Evolutionary conservation across 306 rosid genomes (phyloP).

Genomic region (Dalbergia cochinchinensis): DNA sequence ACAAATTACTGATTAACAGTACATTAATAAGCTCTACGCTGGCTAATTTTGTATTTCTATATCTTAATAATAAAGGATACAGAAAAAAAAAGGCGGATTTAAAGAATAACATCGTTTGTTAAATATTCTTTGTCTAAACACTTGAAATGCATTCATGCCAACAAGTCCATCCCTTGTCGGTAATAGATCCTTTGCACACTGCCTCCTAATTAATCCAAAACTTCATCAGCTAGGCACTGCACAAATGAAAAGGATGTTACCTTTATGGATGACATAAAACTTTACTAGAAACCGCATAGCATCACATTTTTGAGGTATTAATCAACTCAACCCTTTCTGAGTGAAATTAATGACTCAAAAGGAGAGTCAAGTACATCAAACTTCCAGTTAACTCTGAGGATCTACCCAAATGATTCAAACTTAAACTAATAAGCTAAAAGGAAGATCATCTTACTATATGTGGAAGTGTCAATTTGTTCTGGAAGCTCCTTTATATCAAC

Average conservation of each 20-base stretch:
- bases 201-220: constrained; percentile 29
- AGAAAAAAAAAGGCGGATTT: not conserved
- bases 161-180: constrained; percentile 15
- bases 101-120: constrained; percentile 24
- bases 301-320: not conserved
- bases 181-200: constrained; percentile 1
- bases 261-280: constrained; percentile 8
- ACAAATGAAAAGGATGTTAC: constrained; percentile 26
- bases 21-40: constrained; percentile 31
- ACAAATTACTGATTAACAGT: constrained; percentile 12
- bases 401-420: not conserved
- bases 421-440: not conserved
- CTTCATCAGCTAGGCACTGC: constrained; percentile 59
- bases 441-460: constrained; percentile 75
- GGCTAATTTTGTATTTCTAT: constrained; percentile 24
- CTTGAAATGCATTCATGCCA: constrained; percentile 22
- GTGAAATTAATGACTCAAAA: not conserved
- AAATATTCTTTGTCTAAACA: constrained; percentile 33
- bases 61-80: not conserved
- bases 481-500: constrained; percentile 98
- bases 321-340: not conserved
- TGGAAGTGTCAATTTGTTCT: constrained; percentile 93
- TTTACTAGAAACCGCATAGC: not conserved
- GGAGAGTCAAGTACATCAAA: not conserved
- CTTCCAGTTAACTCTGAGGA: not conserved